These are phyloP conservation scores for Xylaria sp. DNA, from an alignment of 2,329 filamentous ascomycete species.

Conservation along the genomic window DNA sequence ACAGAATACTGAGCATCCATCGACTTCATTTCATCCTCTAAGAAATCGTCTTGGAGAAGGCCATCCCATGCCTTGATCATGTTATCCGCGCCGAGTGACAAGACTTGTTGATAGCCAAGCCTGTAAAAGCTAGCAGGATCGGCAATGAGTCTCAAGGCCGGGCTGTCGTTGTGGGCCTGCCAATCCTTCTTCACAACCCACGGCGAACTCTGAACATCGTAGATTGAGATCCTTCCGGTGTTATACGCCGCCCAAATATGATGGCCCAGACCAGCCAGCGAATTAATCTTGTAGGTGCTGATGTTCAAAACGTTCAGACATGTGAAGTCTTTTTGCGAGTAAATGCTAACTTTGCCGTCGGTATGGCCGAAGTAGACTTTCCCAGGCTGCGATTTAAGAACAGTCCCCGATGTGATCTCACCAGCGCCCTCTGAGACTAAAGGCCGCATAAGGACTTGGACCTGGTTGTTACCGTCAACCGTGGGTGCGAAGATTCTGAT, in stretches of 20 bases:
- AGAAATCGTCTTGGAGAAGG: constrained; percentile 90
- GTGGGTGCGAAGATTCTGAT: constrained; percentile 85
- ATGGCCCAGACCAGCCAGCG: constrained; percentile 80
- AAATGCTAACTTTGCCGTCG: constrained; percentile 95
- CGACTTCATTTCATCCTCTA: constrained; percentile 89
- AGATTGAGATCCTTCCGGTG: constrained; percentile 92
- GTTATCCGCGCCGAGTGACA: constrained; percentile 88
- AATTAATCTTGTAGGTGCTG: constrained; percentile 95
- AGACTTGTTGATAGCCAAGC: constrained; percentile 82
- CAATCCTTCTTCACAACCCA: constrained; percentile 96
- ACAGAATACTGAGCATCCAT: constrained; percentile 84
- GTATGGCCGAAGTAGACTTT: constrained; percentile 90
- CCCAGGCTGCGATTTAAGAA: constrained; percentile 77
- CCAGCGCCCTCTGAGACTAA: constrained; percentile 78
- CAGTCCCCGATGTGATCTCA: constrained; percentile 86
- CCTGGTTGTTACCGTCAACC: constrained; percentile 71
- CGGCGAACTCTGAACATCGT: constrained; percentile 82
- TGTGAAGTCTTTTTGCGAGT: constrained; percentile 78
- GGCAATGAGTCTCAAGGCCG: constrained; percentile 79
- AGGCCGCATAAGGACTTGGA: constrained; percentile 79
- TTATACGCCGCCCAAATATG: constrained; percentile 95
- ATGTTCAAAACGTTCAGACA: constrained; percentile 85
- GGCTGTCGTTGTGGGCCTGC: constrained; percentile 82
- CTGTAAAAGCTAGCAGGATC: constrained; percentile 88
- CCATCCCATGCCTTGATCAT: constrained; percentile 90